Percentiles rank a stretch among this genome's conserved stretches.
Evolutionary conservation across 352 stramenopile genomes (phyloP).

Genomic region (Albugo candida): DNA sequence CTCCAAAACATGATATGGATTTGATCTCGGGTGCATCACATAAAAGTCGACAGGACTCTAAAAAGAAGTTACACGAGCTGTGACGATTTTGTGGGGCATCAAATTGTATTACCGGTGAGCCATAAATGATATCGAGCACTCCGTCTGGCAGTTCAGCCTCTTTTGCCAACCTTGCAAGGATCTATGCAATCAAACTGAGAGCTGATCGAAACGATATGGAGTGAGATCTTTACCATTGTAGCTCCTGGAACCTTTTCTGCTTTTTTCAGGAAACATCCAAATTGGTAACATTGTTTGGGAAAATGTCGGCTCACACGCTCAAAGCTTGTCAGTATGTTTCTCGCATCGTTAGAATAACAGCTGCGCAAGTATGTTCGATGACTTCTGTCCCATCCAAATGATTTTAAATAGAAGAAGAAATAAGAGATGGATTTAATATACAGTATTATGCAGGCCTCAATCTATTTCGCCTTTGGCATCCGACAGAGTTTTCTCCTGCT

Average conservation of each 20-base stretch:
- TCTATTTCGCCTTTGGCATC: constrained; percentile 96
- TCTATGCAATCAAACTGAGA: constrained; percentile 12
- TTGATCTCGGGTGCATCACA: constrained; percentile 87
- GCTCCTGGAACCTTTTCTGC: constrained; percentile 84
- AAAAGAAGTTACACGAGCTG: constrained; percentile 17
- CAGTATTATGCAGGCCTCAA: constrained; percentile 75
- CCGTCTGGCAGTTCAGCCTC: constrained; percentile 87
- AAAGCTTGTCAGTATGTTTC: constrained; percentile 92
- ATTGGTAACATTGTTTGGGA: constrained; percentile 92
- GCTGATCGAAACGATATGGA: neutral
- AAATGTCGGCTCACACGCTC: constrained; percentile 85
- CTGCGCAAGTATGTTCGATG: constrained; percentile 57
- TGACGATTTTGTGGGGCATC: no score
- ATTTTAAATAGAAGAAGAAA: neutral
- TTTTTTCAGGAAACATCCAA: constrained; percentile 90
- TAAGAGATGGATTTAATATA: neutral
- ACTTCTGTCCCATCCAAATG: constrained; percentile 17
- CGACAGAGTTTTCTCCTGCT: constrained; percentile 85
- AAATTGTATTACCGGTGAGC: constrained; percentile 97
- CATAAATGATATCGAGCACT: no score
- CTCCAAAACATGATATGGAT: constrained; percentile 93
- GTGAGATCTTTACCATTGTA: constrained; percentile 17
- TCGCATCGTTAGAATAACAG: constrained; percentile 81
- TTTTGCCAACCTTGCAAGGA: constrained; percentile 82
- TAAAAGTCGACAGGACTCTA: constrained; percentile 89